Percentiles rank a stretch among this genome's conserved stretches.
These are phyloP conservation scores for Pichia sp. DNA, from an alignment of 1,139 yeast genomes.

Conservation along the genomic window DNA sequence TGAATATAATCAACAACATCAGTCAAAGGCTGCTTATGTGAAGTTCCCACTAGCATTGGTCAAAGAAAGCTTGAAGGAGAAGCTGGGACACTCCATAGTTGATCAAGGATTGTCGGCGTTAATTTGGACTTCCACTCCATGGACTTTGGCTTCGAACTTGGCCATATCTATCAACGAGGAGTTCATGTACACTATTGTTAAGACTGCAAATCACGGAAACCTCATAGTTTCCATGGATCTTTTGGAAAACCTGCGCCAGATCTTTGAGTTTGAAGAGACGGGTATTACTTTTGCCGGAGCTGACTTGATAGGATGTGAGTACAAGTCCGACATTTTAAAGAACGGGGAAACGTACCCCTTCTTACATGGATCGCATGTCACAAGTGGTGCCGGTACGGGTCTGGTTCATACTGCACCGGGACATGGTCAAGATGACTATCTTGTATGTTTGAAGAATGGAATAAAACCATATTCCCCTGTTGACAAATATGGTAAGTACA, in stretches of 20 bases:
- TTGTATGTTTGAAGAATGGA: constrained; percentile 52
- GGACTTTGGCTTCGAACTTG: constrained; percentile 88
- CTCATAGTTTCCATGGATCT: constrained; percentile 47
- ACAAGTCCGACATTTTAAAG: constrained; percentile 46
- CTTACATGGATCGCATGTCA: constrained; percentile 76
- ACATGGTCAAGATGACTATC: constrained; percentile 91
- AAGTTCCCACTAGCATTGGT: constrained; percentile 45
- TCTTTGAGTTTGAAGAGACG: constrained; percentile 14
- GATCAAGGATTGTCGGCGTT: constrained; percentile 26
- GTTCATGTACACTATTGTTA: constrained; percentile 49
- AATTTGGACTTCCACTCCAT: constrained; percentile 98
- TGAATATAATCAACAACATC: constrained; percentile 72
- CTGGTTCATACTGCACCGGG: constrained; percentile 97
- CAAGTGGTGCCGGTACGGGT: constrained; percentile 83
- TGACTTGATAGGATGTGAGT: constrained; percentile 37
- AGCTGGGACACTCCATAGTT: not conserved
- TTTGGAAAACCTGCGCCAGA: constrained; percentile 19
- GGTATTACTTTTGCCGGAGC: constrained; percentile 35
- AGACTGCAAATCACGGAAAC: constrained; percentile 32
- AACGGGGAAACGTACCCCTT: constrained; percentile 41
- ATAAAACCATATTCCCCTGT: constrained; percentile 70
- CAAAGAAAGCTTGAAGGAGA: constrained; percentile 3
- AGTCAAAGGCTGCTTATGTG: constrained; percentile 63
- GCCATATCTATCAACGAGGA: constrained; percentile 70
- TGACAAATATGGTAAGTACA: constrained; percentile 64